Evolutionary conservation across 176 grass and related monocot genomes (phyloP).

Genomic region (Melocanna baccifera): DNA sequence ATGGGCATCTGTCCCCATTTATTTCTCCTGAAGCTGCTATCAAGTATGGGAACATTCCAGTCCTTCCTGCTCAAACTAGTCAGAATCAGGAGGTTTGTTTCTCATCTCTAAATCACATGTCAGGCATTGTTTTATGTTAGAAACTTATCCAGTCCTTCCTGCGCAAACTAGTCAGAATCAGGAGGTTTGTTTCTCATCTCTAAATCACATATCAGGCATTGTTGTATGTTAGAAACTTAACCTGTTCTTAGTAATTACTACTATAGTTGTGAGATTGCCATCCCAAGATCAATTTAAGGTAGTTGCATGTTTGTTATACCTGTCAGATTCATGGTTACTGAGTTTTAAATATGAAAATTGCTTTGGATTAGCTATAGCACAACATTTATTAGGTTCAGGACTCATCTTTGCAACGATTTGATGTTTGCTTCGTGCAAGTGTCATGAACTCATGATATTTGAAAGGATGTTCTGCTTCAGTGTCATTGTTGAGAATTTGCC

Average conservation of each 20-base stretch:
- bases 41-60: conserved; percentile 63
- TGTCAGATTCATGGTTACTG: too few species aligned
- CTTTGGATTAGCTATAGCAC: too few species aligned
- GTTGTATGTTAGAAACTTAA: too few species aligned
- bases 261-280: neutral
- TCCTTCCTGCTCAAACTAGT: conserved; percentile 51
- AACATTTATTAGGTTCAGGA: neutral
- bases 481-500: neutral
- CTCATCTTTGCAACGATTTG: neutral
- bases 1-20: conserved; percentile 55
- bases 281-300: too few species aligned
- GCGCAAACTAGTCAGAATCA: conserved; percentile 59
- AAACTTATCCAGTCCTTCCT: conserved; percentile 31
- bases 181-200: conserved; percentile 56
- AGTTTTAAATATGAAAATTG: too few species aligned
- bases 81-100: conserved; percentile 74
- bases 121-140: neutral
- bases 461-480: neutral
- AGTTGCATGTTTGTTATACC: neutral
- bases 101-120: neutral
- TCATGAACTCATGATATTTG: neutral
- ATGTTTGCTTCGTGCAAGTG: neutral
- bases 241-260: too few species aligned
- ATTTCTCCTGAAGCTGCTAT: conserved; percentile 39
- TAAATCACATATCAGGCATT: neutral